phyloP scores from a whole-genome alignment of 768 basidiomycete genomes.

The Trametes coccinea region DNA sequence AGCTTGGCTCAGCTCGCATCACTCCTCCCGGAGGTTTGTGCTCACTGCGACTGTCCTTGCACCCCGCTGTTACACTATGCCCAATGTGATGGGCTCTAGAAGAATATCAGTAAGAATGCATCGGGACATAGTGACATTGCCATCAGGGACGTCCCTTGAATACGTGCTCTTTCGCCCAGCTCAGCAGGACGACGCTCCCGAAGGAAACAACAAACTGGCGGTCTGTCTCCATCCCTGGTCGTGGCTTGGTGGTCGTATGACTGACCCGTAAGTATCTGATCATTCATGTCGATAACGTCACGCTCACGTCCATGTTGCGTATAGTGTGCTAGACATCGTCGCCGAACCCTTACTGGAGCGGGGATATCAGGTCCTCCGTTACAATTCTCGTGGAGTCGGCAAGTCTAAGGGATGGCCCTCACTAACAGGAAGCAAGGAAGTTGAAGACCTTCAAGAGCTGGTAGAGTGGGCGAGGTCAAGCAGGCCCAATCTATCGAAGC shows the following conservation, averaged over 20 bases:
- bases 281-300: neutral
- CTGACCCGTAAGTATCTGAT: conserved; percentile 63
- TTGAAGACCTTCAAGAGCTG: conserved; percentile 63
- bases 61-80: too few species aligned
- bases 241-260: conserved; percentile 76
- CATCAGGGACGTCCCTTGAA: conserved; percentile 28
- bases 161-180: conserved; percentile 8
- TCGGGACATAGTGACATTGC: conserved; percentile 22
- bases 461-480: conserved; percentile 52
- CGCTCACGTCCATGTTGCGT: neutral
- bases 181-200: neutral
- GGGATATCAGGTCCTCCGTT: conserved; percentile 63
- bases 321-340: conserved; percentile 49
- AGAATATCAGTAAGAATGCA: neutral
- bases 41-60: too few species aligned
- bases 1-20: neutral
- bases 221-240: conserved; percentile 86
- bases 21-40: neutral
- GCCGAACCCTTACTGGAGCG: conserved; percentile 41
- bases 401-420: conserved; percentile 72
- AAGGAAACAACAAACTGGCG: conserved; percentile 46
- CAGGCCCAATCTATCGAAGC: conserved; percentile 44
- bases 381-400: conserved; percentile 80
- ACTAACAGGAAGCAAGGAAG: conserved; percentile 71
- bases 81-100: too few species aligned